Evolutionary conservation across 257 asterid genomes (phyloP).

Genomic region (Solanum appendiculatum): DNA sequence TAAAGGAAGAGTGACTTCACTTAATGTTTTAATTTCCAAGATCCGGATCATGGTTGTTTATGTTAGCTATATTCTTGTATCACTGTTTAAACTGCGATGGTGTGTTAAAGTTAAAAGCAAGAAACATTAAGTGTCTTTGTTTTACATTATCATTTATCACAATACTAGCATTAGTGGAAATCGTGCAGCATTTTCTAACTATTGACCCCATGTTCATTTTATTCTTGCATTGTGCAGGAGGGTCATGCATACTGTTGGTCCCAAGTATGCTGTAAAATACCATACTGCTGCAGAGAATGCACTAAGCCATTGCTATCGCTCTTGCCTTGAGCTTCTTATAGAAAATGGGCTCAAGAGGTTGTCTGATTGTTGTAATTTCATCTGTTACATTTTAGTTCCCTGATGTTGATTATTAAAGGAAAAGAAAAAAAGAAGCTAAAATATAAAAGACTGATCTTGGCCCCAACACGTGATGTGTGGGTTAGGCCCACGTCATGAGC

Average conservation of each 20-base stretch:
- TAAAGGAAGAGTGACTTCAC: background rate
- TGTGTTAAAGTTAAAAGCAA: background rate
- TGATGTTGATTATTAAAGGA: background rate
- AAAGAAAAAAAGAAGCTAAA: background rate
- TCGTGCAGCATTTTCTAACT: background rate
- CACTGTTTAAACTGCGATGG: background rate
- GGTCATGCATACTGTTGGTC: slow-evolving; percentile 97
- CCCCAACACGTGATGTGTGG: background rate
- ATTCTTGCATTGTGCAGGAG: slow-evolving; percentile 50
- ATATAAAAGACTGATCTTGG: background rate
- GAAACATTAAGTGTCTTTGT: background rate
- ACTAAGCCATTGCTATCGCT: slow-evolving; percentile 86
- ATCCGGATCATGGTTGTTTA: background rate
- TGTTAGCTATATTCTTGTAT: background rate
- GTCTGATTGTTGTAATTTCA: slow-evolving; percentile 3
- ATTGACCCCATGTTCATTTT: background rate
- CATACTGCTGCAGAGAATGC: slow-evolving; percentile 99
- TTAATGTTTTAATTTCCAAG: background rate
- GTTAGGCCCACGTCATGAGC: background rate
- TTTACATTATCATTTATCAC: background rate
- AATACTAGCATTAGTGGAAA: background rate
- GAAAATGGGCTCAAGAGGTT: slow-evolving; percentile 63
- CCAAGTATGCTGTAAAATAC: slow-evolving; percentile 92
- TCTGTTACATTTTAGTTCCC: background rate
- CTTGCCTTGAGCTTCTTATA: slow-evolving; percentile 30